A percentile compares a stretch with the other conserved stretches of the same genome.
phyloP scores from a whole-genome alignment of 495 filamentous ascomycete species.

The Penicillium salamii region DNA sequence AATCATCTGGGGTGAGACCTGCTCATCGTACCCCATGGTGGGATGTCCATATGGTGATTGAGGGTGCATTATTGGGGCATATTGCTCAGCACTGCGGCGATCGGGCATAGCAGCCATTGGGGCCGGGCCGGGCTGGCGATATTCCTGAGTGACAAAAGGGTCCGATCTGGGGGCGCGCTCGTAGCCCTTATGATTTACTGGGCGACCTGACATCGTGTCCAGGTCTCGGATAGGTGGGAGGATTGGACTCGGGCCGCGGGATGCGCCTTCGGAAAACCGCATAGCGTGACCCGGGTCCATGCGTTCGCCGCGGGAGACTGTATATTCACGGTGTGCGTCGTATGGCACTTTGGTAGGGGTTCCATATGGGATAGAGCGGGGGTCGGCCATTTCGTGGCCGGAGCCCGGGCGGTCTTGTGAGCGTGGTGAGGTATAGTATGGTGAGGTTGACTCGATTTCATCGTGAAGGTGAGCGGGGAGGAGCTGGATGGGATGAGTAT shows the following conservation, averaged over 20 bases:
- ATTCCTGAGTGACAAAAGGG: conserved; percentile 26
- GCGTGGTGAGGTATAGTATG: conserved; percentile 35
- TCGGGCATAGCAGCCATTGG: conserved; percentile 22
- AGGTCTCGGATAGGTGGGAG: conserved; percentile 45
- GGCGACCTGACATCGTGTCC: conserved; percentile 33
- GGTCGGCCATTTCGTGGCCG: conserved; percentile 33
- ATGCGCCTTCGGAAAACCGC: conserved; percentile 18
- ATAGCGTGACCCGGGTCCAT: conserved; percentile 20
- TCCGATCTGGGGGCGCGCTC: conserved; percentile 34
- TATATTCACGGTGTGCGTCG: conserved; percentile 31
- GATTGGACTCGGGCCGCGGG: conserved; percentile 38
- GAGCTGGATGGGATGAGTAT: conserved; percentile 23
- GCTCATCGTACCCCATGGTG: conserved; percentile 35
- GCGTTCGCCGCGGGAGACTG: conserved; percentile 17
- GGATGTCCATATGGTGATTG: conserved; percentile 32
- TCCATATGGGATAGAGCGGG: conserved; percentile 25
- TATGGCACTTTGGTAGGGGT: conserved; percentile 22
- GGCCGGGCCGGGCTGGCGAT: conserved; percentile 17
- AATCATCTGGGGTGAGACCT: conserved; percentile 27
- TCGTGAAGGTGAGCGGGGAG: conserved; percentile 47
- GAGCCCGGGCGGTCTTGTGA: conserved; percentile 36
- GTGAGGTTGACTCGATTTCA: conserved; percentile 43
- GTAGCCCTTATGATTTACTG: conserved; percentile 22
- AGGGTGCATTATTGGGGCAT: conserved; percentile 28
- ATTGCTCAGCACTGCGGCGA: conserved; percentile 27